These are phyloP conservation scores for Solanum hybrid DNA, from an alignment of 305 asterid genomes.

Conservation along the genomic window DNA sequence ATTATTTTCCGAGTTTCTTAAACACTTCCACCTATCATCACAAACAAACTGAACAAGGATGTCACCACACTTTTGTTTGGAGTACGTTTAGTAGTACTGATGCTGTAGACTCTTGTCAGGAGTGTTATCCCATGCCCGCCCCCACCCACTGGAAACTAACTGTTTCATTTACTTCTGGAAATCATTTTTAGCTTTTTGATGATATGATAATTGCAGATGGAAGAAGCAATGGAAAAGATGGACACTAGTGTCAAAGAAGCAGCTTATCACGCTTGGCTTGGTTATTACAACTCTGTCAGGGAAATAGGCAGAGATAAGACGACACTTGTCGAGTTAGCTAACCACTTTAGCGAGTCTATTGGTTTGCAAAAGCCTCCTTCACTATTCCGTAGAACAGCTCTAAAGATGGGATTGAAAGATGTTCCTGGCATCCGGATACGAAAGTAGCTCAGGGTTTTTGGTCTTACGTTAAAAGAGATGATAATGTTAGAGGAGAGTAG, in stretches of 20 bases:
- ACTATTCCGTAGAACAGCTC: slow-evolving; percentile 57
- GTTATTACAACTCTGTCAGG: slow-evolving; percentile 65
- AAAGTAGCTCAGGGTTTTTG: slow-evolving; percentile 21
- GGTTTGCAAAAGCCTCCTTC: slow-evolving; percentile 80
- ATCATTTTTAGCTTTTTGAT: not conserved
- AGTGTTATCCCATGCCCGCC: not conserved
- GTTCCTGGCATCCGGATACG: slow-evolving; percentile 61
- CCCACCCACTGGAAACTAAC: not conserved
- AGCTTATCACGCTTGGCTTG: slow-evolving; percentile 88
- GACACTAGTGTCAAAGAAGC: slow-evolving; percentile 69
- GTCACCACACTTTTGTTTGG: not conserved
- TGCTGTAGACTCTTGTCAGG: not conserved
- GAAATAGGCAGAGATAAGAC: slow-evolving; percentile 73
- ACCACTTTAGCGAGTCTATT: slow-evolving; percentile 58
- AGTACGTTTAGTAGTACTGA: not conserved
- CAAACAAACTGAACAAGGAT: not conserved
- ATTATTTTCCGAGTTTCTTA: not conserved
- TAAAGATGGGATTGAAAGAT: slow-evolving; percentile 86
- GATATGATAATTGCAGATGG: slow-evolving; percentile 34
- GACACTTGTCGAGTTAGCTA: slow-evolving; percentile 62
- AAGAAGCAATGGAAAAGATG: slow-evolving; percentile 44
- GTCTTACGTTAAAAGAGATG: not conserved
- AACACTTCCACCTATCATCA: not conserved
- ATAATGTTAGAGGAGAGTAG: not conserved
- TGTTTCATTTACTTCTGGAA: not conserved